phyloP scores from a whole-genome alignment of 2,329 filamentous ascomycete genomes.

The Sporothrix schenckii region DNA sequence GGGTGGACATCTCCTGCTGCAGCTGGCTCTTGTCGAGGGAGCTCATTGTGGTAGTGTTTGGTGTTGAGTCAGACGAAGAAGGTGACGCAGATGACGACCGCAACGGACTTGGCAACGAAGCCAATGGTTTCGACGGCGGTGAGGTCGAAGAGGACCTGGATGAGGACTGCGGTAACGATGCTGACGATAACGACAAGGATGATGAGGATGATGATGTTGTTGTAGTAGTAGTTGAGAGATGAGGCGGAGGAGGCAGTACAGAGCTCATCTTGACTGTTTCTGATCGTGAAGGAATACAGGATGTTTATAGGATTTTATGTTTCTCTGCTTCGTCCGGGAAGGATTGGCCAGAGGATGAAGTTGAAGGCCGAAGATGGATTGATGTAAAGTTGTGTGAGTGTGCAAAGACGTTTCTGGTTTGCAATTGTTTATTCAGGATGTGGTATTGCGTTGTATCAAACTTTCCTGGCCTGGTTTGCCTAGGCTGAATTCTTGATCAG shows the following conservation, averaged over 20 bases:
- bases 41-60: slow-evolving; percentile 30
- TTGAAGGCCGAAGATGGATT: background rate
- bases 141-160: background rate
- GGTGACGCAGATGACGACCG: background rate
- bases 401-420: background rate
- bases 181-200: background rate
- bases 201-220: background rate
- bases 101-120: background rate
- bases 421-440: background rate
- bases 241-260: slow-evolving; percentile 16
- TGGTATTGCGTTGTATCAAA: background rate
- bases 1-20: slow-evolving; percentile 32
- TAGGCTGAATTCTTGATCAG: slow-evolving; percentile 9
- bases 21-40: slow-evolving; percentile 33
- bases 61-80: background rate
- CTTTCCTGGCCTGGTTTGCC: background rate
- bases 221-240: background rate
- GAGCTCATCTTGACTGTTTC: background rate
- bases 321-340: background rate
- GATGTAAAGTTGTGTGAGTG: background rate
- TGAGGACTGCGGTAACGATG: background rate
- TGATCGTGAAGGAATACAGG: background rate
- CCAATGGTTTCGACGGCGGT: background rate
- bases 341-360: background rate
- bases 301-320: background rate